A percentile compares a stretch with the other conserved stretches of the same genome.
phyloP scores from a whole-genome alignment of 2,329 filamentous ascomycete genomes.

The Aspergillus japonicus region DNA sequence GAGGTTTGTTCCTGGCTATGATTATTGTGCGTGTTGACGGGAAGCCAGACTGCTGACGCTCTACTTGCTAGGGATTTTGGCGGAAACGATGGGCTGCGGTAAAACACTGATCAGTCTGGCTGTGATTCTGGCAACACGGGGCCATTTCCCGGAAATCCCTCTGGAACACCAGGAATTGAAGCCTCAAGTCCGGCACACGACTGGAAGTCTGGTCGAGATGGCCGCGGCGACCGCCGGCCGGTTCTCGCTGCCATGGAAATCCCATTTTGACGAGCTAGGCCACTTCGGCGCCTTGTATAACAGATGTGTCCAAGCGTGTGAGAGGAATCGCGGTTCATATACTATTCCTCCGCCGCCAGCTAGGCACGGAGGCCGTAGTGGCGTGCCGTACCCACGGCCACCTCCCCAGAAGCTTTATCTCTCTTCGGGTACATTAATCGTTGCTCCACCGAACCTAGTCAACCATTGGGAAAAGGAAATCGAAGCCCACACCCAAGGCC shows the following conservation, averaged over 20 bases:
- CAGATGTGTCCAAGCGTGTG: conserved; percentile 57
- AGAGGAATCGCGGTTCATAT: conserved; percentile 61
- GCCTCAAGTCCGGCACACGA: conserved; percentile 44
- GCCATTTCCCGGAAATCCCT: conserved; percentile 66
- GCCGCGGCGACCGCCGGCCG: conserved; percentile 67
- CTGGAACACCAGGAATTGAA: conserved; percentile 55
- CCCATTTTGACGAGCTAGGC: conserved; percentile 57
- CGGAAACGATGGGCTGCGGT: conserved; percentile 58
- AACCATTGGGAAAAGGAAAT: conserved; percentile 84
- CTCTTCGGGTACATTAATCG: conserved; percentile 69
- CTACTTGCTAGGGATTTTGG: conserved; percentile 38
- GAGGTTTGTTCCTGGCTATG: conserved; percentile 53
- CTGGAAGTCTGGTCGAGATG: conserved; percentile 72
- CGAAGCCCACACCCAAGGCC: conserved; percentile 66
- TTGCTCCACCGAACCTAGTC: conserved; percentile 80
- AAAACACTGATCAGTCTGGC: conserved; percentile 87
- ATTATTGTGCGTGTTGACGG: background rate
- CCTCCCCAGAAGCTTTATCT: conserved; percentile 56
- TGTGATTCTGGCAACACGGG: conserved; percentile 71
- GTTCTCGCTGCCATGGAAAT: conserved; percentile 68
- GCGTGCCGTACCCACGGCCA: conserved; percentile 39
- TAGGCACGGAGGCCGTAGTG: conserved; percentile 41
- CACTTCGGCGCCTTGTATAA: conserved; percentile 52
- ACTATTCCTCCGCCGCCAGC: conserved; percentile 50
- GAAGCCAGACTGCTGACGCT: background rate